A percentile compares a stretch with the other conserved stretches of the same genome.
These are phyloP conservation scores for Aspergillus ochraceus DNA, from an alignment of 2,329 filamentous ascomycete genomes.

Conservation along the genomic window DNA sequence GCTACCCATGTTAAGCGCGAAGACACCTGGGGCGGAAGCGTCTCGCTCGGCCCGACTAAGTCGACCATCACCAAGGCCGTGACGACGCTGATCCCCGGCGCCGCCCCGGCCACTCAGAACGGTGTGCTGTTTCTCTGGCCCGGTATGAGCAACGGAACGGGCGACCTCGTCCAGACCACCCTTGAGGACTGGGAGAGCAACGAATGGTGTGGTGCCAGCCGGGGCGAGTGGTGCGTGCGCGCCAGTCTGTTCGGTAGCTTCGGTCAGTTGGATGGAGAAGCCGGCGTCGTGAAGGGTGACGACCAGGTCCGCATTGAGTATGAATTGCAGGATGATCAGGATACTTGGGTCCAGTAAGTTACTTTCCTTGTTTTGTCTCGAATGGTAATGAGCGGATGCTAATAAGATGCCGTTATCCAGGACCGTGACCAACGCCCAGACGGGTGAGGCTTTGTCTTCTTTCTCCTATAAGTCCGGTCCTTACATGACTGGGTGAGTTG, in stretches of 20 bases:
- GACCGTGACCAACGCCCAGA: conserved; percentile 38
- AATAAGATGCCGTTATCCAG: background rate
- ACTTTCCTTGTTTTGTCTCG: too few species aligned
- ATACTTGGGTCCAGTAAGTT: conserved; percentile 33
- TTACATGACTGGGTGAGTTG: conserved; percentile 35
- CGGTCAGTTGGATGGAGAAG: conserved; percentile 38
- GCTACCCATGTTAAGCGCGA: conserved; percentile 13
- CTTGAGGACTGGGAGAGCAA: conserved; percentile 45
- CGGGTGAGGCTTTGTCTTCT: conserved; percentile 34
- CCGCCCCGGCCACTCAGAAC: conserved; percentile 38
- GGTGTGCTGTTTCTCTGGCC: conserved; percentile 47
- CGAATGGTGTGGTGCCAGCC: conserved; percentile 42
- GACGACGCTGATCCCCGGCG: conserved; percentile 44
- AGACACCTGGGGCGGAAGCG: conserved; percentile 40
- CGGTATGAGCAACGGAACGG: conserved; percentile 49
- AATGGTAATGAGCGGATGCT: background rate
- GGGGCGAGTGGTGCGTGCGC: conserved; percentile 45
- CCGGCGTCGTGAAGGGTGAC: conserved; percentile 19
- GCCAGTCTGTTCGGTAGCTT: conserved; percentile 44
- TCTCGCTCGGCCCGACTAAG: conserved; percentile 40
- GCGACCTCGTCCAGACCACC: conserved; percentile 45
- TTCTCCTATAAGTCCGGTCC: conserved; percentile 38
- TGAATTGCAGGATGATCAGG: conserved; percentile 22
- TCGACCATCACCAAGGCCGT: conserved; percentile 42
- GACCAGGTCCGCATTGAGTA: conserved; percentile 36